These are phyloP conservation scores for Xylaria arbuscula DNA, from an alignment of 2,329 filamentous ascomycete species.

Conservation along the genomic window DNA sequence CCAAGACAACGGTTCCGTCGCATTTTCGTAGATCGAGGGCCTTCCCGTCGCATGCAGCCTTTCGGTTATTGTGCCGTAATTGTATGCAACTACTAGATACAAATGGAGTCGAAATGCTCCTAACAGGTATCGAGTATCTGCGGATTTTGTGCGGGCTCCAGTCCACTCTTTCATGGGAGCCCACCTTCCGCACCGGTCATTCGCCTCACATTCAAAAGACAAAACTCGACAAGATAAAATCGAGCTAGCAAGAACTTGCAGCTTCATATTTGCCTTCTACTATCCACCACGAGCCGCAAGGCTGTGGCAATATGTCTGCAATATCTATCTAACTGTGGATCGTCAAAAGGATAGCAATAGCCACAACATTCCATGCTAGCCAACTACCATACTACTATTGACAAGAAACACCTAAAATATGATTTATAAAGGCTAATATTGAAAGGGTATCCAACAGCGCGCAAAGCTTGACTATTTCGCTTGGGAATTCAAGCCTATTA, in stretches of 20 bases:
- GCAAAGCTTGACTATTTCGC: background rate
- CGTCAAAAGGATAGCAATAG: too few relatives aligned
- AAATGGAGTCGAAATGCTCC: too few relatives aligned
- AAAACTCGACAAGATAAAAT: background rate
- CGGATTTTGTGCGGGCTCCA: background rate
- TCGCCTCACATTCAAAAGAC: background rate
- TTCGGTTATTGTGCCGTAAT: background rate
- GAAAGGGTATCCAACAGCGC: background rate
- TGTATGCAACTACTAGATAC: background rate
- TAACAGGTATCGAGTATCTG: constrained; percentile 4
- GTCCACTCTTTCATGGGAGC: background rate
- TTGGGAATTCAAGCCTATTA: background rate
- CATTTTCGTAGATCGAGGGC: constrained; percentile 30
- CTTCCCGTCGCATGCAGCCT: background rate
- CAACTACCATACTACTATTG: background rate
- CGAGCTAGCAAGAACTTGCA: background rate
- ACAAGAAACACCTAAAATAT: background rate
- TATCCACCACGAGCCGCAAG: constrained; percentile 17
- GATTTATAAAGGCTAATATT: background rate
- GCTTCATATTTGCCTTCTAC: background rate
- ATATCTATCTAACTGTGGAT: background rate
- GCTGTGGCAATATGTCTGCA: constrained; percentile 8
- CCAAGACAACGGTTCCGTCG: constrained; percentile 28
- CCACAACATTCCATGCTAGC: too few relatives aligned
- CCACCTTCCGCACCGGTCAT: background rate